Percentiles rank a stretch among this genome's conserved stretches.
phyloP scores from a whole-genome alignment of 345 rosid genomes.

The Camelina hispida region DNA sequence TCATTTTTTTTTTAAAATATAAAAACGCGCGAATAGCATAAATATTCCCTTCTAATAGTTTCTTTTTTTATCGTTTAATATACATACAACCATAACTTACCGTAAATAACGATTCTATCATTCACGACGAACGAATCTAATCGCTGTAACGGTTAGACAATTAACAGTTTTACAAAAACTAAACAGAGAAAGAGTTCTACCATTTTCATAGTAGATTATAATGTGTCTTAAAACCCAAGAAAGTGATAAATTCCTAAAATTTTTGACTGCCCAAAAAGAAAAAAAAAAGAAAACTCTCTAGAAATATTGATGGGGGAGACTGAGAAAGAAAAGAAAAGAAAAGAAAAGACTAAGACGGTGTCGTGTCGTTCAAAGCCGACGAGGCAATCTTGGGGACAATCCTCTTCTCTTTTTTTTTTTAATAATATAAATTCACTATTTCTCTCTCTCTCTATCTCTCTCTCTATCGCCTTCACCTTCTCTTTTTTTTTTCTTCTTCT shows the following conservation, averaged over 20 bases:
- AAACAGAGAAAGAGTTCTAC: too few species aligned
- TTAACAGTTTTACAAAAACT: too few species aligned
- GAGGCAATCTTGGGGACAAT: neutral
- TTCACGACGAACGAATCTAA: neutral
- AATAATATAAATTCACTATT: neutral
- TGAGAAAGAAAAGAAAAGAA: neutral
- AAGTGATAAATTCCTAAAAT: neutral
- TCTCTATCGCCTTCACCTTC: constrained; percentile 29
- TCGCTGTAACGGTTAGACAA: too few species aligned
- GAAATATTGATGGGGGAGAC: too few species aligned
- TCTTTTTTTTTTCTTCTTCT: neutral
- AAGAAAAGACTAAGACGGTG: constrained; percentile 10
- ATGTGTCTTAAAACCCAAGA: neutral
- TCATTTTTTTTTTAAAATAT: neutral
- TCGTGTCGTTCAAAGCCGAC: neutral
- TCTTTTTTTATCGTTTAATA: too few species aligned
- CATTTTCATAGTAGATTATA: too few species aligned
- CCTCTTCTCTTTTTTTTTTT: neutral
- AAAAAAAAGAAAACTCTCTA: too few species aligned
- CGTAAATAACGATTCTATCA: too few species aligned
- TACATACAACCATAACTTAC: neutral
- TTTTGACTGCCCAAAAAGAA: neutral
- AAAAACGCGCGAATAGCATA: too few species aligned
- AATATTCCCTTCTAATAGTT: too few species aligned
- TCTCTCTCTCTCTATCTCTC: neutral